Base-by-base conservation (phyloP, 2,329 filamentous ascomycete species). In the Endothia cerciana region DNA sequence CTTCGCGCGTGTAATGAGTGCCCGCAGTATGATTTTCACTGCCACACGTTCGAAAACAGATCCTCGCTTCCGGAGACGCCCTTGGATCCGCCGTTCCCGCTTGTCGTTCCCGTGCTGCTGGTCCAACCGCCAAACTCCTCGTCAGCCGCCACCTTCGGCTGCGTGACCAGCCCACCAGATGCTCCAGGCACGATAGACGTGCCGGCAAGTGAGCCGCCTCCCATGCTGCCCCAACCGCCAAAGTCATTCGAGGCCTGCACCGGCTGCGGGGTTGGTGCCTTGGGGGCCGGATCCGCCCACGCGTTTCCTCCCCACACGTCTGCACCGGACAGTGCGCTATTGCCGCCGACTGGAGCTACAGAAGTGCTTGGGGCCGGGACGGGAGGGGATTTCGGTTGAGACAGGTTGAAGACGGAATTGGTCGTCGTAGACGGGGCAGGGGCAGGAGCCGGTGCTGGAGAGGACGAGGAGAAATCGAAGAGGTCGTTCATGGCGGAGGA, bases 81-180 rank as follows among this genome's bases (percentile, higher is more conserved):
- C 64, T 68, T 68, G 3, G 51, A 22, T 30, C 63, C 60, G 2
- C 47, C 74, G 30, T 77, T 77, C 59, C 76, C 77, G n/a, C 51
- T 75, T 25, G 80, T 73, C 40, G 78, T 82, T 79, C 82, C 72
- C 71, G 85, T 73, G 85, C 89, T 80, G 83, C 92, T 96, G 58
- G 92, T 89, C 94, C 94, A 98, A 15, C 94, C 94, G 25, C 94
- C 94, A 80, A 97, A 98, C 74, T 98, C 94, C 77, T 98, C 94
- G 72, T 98, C 94, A 0, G 92, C 91, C 43, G 91, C 85, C 2
- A 97, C 91, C 73, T 90, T 89, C 30, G 92, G 88, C 49, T 82
- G 80, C 63, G 81, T 74, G 62, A 82, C 85, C 77, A 92, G 90
- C 6, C 90, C 90, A 30, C 90, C 89, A 70, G 84, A 84, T 0